Evolutionary conservation across 768 basidiomycete species (phyloP).

Genomic region (Stropharia rugosoannulata): DNA sequence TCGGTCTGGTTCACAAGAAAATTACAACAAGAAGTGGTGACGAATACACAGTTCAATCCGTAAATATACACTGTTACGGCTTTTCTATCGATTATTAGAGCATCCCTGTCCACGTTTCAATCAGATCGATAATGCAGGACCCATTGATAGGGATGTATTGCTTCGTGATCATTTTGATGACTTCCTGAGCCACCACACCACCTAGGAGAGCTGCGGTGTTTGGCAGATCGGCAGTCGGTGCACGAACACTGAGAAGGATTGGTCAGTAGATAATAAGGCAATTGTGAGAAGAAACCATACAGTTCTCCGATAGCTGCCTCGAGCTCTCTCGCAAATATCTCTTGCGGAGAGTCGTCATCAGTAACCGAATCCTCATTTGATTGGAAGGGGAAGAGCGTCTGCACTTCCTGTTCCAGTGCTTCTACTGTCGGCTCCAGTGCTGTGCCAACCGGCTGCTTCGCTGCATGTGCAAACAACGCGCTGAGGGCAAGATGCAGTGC

Average conservation of each 20-base stretch:
- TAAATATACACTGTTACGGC: not conserved
- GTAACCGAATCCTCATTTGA: too few species aligned
- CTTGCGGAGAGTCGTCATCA: constrained; percentile 21
- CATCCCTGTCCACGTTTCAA: constrained; percentile 76
- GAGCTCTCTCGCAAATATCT: constrained; percentile 54
- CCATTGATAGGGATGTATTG: constrained; percentile 93
- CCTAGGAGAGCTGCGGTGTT: constrained; percentile 94
- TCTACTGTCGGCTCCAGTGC: constrained; percentile 43
- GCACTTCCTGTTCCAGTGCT: constrained; percentile 50
- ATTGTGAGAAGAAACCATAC: constrained; percentile 44
- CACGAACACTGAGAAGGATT: constrained; percentile 53
- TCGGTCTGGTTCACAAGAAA: not conserved
- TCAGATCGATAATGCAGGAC: constrained; percentile 81
- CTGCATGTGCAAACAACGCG: constrained; percentile 43
- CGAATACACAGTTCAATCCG: not conserved
- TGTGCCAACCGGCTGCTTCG: constrained; percentile 25
- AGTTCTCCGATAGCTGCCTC: constrained; percentile 71
- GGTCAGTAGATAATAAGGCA: constrained; percentile 2
- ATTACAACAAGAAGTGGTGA: not conserved
- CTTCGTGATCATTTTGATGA: constrained; percentile 94
- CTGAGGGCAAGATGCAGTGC: constrained; percentile 76
- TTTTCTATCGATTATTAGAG: constrained; percentile 19
- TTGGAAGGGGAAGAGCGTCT: constrained; percentile 41
- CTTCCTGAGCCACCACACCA: constrained; percentile 93
- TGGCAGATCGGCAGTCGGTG: constrained; percentile 84